Evolutionary conservation across 1,284 basidiomycete genomes (phyloP).

Genomic region (Pascua sp.): DNA sequence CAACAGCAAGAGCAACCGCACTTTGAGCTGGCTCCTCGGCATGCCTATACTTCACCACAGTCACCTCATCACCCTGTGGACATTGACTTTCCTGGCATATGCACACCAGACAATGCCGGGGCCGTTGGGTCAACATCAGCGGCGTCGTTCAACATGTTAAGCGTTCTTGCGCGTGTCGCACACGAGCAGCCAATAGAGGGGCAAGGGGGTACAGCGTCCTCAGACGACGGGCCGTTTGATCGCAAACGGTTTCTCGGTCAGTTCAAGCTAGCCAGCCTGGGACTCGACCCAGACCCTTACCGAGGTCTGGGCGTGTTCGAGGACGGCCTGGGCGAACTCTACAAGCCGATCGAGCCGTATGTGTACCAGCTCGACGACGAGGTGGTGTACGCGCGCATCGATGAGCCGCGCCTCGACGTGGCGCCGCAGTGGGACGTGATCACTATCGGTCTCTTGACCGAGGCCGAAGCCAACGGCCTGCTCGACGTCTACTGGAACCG

Average conservation of each 20-base stretch:
- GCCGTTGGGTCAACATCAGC: no score
- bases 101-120: no score
- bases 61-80: no score
- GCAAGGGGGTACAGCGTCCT: neutral
- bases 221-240: constrained; percentile 4
- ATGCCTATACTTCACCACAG: no score
- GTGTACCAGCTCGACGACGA: constrained; percentile 12
- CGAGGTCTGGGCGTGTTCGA: constrained; percentile 20
- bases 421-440: constrained; percentile 14
- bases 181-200: constrained; percentile 4
- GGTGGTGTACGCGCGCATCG: constrained; percentile 16
- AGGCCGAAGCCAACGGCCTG: constrained; percentile 12
- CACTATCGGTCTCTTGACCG: constrained; percentile 6
- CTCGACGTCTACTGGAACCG: constrained; percentile 17
- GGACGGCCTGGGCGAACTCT: constrained; percentile 6
- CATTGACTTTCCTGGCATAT: no score
- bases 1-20: no score
- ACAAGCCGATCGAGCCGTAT: neutral
- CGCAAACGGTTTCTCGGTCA: constrained; percentile 10
- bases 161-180: constrained; percentile 20
- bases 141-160: constrained; percentile 26
- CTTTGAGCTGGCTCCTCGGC: no score
- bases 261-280: constrained; percentile 11
- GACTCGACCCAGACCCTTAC: constrained; percentile 19
- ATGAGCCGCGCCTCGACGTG: constrained; percentile 18